Evolutionary conservation across 495 filamentous ascomycete genomes (phyloP), one percentile per base, ranked within the genome.

Genomic region (Aspergillus ellipticus): DNA sequence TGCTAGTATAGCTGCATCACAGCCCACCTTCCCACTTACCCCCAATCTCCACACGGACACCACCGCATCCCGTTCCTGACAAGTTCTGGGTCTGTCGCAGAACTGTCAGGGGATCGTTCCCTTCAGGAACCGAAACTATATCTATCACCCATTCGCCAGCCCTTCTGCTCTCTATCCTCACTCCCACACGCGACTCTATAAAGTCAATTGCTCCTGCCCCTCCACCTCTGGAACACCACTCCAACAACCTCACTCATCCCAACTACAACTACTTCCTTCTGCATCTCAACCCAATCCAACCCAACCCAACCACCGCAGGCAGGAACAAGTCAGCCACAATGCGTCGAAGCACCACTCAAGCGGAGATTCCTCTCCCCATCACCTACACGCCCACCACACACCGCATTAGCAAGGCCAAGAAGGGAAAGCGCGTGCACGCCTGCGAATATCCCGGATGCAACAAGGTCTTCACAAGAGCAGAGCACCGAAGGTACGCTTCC

Each of bases 401-500:
- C 49, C 85, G 87, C 43, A 84, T 90, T 43, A 92, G 89, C 72
- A 85, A 87, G 63, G 89, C 89, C 8, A 91, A 89, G 78, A 92
- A 92, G 68, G 89, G 89, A 15, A 82, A 90, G 54, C 87, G 85
- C 21, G 88, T 92, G 20, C 89, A 92, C 64, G 80, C 79, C 1
- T 92, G 89, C 68, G 81, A 88, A 26, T 75, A 65, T 43, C 76
- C 73, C 6, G 77, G 77, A 42, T 89, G 87, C 66, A 77, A 74
- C 61, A 90, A 90, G 86, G 85, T 88, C 49, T 91, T 90, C 65
- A 94, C 90, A 17, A 80, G 92, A 65, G 90, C 89, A 26, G 92
- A 96, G 66, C 92, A 96, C 72, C 72, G 89, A 50, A 84, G 88
- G 87, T 88, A 74, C 70, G 74, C 33, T 11, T 39, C 48, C 72